A percentile compares a stretch with the other conserved stretches of the same genome.
Conservation (phyloP, 257 asterid genomes). For the Solanum gracilifrons region DNA sequence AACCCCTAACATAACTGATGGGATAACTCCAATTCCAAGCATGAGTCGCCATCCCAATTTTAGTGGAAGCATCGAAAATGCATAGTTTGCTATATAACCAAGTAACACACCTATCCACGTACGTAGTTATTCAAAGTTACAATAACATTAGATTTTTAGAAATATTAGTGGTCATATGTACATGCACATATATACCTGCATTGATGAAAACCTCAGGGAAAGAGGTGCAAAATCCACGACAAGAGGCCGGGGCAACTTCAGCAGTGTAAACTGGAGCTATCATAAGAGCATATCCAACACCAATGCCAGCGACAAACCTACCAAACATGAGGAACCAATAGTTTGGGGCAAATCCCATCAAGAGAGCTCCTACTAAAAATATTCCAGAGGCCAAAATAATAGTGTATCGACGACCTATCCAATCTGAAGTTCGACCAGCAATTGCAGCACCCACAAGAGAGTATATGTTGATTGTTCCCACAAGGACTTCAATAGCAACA, state of each 20-base stretch:
- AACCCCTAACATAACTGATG: conserved; percentile 21
- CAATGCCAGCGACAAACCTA: background rate
- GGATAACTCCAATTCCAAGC: conserved; percentile 38
- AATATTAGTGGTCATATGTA: no score
- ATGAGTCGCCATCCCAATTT: conserved; percentile 39
- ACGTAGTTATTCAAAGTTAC: no score
- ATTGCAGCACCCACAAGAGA: conserved; percentile 28
- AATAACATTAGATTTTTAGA: no score
- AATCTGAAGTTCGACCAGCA: conserved; percentile 21
- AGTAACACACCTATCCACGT: conserved; percentile 25
- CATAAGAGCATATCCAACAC: background rate
- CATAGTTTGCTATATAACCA: conserved; percentile 30
- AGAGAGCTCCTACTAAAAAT: conserved; percentile 26
- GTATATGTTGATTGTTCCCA: conserved; percentile 24
- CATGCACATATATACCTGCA: background rate
- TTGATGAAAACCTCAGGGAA: conserved; percentile 1
- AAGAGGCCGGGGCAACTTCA: background rate
- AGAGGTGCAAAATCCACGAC: background rate
- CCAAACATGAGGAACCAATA: conserved; percentile 9
- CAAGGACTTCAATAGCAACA: conserved; percentile 20
- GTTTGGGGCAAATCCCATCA: conserved; percentile 31
- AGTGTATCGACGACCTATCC: conserved; percentile 27
- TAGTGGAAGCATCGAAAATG: conserved; percentile 17
- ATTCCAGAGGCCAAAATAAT: background rate
- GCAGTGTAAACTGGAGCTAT: background rate